These are phyloP conservation scores for Trametes sanguinea DNA, from an alignment of 768 basidiomycete species.

Conservation along the genomic window DNA sequence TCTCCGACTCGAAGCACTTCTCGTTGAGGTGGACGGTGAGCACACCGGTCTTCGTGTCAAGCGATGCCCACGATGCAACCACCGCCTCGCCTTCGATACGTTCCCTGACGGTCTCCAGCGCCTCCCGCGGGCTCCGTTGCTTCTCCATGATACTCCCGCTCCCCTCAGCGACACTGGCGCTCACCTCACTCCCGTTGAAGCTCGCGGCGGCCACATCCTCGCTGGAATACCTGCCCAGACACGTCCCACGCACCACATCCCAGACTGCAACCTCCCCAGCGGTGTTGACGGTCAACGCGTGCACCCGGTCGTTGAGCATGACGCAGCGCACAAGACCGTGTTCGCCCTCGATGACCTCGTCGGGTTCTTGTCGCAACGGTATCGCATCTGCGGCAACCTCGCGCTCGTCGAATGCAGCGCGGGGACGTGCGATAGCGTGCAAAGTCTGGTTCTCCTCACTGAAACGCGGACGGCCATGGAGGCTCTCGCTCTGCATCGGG, in stretches of 20 bases:
- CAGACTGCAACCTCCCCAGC: slow-evolving; percentile 87
- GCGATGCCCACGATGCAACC: slow-evolving; percentile 79
- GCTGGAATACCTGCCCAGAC: slow-evolving; percentile 66
- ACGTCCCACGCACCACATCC: slow-evolving; percentile 82
- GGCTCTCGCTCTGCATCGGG: slow-evolving; percentile 30
- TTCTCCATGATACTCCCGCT: slow-evolving; percentile 39
- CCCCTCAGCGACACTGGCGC: slow-evolving; percentile 46
- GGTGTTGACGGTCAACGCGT: slow-evolving; percentile 90
- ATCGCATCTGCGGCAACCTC: slow-evolving; percentile 83
- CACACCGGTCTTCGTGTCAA: slow-evolving; percentile 89
- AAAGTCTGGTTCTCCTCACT: slow-evolving; percentile 39
- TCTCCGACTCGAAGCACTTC: slow-evolving; percentile 90
- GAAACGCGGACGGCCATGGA: slow-evolving; percentile 23
- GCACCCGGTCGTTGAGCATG: slow-evolving; percentile 84
- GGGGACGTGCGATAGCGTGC: slow-evolving; percentile 41
- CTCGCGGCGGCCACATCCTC: slow-evolving; percentile 68
- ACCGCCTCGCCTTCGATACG: slow-evolving; percentile 95
- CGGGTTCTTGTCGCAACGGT: slow-evolving; percentile 55
- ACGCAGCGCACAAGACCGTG: slow-evolving; percentile 81
- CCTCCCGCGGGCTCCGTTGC: slow-evolving; percentile 74
- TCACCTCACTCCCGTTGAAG: slow-evolving; percentile 47
- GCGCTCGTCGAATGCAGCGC: slow-evolving; percentile 61
- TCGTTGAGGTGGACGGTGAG: slow-evolving; percentile 88
- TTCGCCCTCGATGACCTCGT: slow-evolving; percentile 72
- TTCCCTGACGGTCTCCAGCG: slow-evolving; percentile 84